Conservation (phyloP, 1,284 basidiomycete genomes). For the Sutorius eximius region DNA sequence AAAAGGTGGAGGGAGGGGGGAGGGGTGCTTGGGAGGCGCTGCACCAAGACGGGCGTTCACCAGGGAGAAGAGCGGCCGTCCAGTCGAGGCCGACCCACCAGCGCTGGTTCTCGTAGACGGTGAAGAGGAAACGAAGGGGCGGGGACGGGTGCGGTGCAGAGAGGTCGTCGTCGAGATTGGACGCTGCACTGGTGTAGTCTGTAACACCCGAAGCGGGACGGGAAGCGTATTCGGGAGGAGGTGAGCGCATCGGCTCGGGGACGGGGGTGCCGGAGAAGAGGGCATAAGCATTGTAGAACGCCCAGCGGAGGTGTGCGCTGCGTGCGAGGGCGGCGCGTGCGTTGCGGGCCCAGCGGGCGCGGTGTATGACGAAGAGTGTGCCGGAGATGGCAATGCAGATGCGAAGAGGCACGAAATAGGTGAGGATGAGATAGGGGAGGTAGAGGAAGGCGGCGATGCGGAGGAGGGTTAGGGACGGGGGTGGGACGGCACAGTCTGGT, state of each 20-base stretch:
- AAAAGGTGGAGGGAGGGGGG: constrained; percentile 64
- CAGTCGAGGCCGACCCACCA: constrained; percentile 94
- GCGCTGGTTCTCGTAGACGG: constrained; percentile 90
- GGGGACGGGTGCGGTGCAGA: constrained; percentile 26
- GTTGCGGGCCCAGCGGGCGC: constrained; percentile 62
- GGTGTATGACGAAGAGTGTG: constrained; percentile 58
- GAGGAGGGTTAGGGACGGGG: constrained; percentile 35
- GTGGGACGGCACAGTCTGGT: constrained; percentile 43
- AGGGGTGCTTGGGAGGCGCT: constrained; percentile 56
- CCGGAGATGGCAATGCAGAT: constrained; percentile 61
- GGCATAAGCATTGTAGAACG: constrained; percentile 48
- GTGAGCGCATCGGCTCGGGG: constrained; percentile 38
- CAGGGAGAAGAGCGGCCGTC: constrained; percentile 89
- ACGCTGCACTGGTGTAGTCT: constrained; percentile 33
- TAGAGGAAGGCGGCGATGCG: constrained; percentile 53
- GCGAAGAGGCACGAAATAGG: constrained; percentile 55
- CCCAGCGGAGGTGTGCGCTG: constrained; percentile 69
- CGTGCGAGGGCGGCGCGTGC: constrained; percentile 55
- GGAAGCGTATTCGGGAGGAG: constrained; percentile 37
- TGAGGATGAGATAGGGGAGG: constrained; percentile 60
- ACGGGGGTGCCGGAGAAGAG: constrained; percentile 54
- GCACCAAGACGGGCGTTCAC: constrained; percentile 90
- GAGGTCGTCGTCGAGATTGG: constrained; percentile 12
- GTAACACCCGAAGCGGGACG: constrained; percentile 22
- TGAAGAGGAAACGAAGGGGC: constrained; percentile 77